Evolutionary conservation across 139 green algal species (phyloP), one percentile per base, ranked within the genome.

Genomic region (Volvox africanus): DNA sequence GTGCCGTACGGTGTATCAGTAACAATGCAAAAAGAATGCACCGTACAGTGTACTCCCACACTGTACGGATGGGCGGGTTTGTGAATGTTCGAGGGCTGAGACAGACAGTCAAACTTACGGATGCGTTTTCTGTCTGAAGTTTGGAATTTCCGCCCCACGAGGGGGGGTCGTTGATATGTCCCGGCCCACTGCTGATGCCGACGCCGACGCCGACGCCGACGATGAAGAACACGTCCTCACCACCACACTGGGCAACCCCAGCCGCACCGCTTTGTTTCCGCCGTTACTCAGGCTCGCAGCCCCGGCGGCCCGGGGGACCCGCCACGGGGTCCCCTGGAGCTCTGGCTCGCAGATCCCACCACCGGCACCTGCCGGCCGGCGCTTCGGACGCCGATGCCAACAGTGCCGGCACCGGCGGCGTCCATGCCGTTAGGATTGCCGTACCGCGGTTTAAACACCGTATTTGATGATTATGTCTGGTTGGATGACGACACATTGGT

Each of bases 331-430:
- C 96, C 97, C 17, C 93, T 99, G 92, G 83, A 97, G 92, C 95
- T 99, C 35, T 99, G 97, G 97, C 93, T 99, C 21, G 98, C 97
- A 0, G 96, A 99, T 88, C 90, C 95, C 11, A 89, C 91, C 13
- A 97, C 95, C 91, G 94, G 33, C 79, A 91, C 62, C 86, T 98
- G 36, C 80, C 97, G 67, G 68, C 77, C 79, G 81, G 21, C 89
- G 73, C 55, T 68, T 77, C 35, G 80, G 84, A 6, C 69, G 89
- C 78, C 78, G 26, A 24, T 12, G 65, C 0, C 78, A 3, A 37
- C 78, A 22, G 36, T 44, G 11, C 1, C 78, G 76, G 17, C 76
- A 35, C 30, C 76, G 33, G 18, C 36, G 78, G 75, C 28, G n/a
- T 77, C 36, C 21, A 73, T 35, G 62, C 33, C 62, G 50, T 3